phyloP scores from a whole-genome alignment of 108 stramenopile genomes.

The Pseudonitzschia delicatissima region DNA sequence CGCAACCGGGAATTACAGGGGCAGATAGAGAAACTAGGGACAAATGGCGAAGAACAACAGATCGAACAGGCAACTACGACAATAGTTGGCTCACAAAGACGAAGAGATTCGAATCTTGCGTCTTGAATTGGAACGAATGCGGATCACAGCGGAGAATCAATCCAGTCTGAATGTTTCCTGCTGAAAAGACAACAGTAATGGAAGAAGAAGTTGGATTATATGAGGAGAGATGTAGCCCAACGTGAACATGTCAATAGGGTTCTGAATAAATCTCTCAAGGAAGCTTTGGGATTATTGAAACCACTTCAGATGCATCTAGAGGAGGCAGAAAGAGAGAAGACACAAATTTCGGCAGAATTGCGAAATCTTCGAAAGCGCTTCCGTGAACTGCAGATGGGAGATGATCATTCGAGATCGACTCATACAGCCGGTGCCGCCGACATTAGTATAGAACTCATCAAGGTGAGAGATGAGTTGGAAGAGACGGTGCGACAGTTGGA shows the following conservation, averaged over 20 bases:
- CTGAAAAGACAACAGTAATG: neutral
- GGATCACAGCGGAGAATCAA: neutral
- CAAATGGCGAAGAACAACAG: conserved; percentile 20
- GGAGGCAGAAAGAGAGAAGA: conserved; percentile 53
- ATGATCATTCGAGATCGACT: conserved; percentile 30
- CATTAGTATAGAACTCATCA: conserved; percentile 18
- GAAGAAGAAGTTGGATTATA: conserved; percentile 21
- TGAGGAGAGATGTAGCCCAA: conserved; percentile 24
- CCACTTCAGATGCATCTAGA: conserved; percentile 52
- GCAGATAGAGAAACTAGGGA: conserved; percentile 20
- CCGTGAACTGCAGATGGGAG: conserved; percentile 21
- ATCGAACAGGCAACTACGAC: conserved; percentile 5
- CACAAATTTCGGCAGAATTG: conserved; percentile 38
- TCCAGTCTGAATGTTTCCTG: neutral
- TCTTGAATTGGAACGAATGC: conserved; percentile 1
- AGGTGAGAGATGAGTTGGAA: conserved; percentile 29
- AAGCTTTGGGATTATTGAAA: conserved; percentile 47
- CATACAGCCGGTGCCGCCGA: conserved; percentile 8
- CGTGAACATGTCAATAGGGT: conserved; percentile 35
- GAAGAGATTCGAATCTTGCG: conserved; percentile 11
- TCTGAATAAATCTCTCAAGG: conserved; percentile 51
- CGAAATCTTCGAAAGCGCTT: conserved; percentile 34
- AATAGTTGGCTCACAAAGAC: conserved; percentile 11
- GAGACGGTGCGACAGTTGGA: conserved; percentile 47
- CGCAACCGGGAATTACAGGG: conserved; percentile 41